phyloP scores from a whole-genome alignment of 2,329 filamentous ascomycete species.

The Aureobasidium sp. region DNA sequence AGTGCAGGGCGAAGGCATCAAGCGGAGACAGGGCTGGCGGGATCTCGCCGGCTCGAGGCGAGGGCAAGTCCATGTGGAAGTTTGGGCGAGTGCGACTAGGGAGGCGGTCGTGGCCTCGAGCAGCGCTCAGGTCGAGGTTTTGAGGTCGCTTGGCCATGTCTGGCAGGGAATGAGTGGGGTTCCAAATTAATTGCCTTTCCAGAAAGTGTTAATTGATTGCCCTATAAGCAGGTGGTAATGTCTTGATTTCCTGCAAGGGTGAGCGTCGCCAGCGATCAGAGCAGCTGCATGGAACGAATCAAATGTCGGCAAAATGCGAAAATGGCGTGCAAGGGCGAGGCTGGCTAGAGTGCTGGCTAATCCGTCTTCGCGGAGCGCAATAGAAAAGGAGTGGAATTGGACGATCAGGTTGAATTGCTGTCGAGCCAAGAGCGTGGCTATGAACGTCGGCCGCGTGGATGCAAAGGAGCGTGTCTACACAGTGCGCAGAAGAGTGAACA shows the following conservation, averaged over 20 bases:
- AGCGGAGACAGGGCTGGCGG: constrained; percentile 89
- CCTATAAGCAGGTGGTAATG: neutral
- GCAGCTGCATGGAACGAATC: neutral
- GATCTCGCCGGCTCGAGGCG: constrained; percentile 49
- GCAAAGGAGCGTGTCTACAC: constrained; percentile 6
- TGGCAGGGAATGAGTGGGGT: constrained; percentile 6
- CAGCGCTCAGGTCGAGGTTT: constrained; percentile 20
- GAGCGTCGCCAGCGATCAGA: constrained; percentile 2
- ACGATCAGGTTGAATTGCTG: neutral
- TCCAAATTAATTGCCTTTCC: constrained; percentile 14
- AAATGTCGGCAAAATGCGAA: neutral
- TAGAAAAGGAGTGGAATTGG: constrained; percentile 5
- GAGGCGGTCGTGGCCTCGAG: constrained; percentile 20
- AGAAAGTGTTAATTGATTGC: constrained; percentile 12
- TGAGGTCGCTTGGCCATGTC: constrained; percentile 20
- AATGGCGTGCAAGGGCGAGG: neutral
- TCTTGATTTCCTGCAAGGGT: constrained; percentile 4
- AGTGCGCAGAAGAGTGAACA: neutral
- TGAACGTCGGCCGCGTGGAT: neutral
- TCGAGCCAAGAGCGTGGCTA: constrained; percentile 9
- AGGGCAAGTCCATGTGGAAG: constrained; percentile 36
- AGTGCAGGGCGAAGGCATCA: constrained; percentile 90
- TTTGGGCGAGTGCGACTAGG: constrained; percentile 22
- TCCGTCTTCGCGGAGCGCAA: constrained; percentile 4
- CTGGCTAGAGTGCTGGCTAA: neutral